Base-by-base conservation (phyloP, 352 stramenopile species). In the Saprolegnia diclina region DNA sequence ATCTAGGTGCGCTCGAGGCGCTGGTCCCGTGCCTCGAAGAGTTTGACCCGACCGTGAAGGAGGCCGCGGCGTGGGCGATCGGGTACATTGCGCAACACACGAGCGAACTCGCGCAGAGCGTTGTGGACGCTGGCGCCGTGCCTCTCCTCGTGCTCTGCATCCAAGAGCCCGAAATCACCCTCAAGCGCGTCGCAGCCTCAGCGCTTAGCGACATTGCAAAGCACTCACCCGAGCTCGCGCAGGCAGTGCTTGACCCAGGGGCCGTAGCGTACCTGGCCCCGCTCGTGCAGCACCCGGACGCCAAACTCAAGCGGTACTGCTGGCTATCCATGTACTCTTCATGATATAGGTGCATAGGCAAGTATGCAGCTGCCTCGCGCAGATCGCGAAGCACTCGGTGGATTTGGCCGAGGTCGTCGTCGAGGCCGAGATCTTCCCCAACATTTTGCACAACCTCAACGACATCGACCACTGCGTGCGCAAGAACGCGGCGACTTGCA, bases 61-160 rank as follows among this genome's bases (percentile, higher is more conserved):
- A 98, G 66, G 87, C 93, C 5, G 94, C 94, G 0, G 94, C 91
- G 9, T 98, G 93, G 94, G 94, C 94, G 0, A 97, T 98, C 59
- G 94, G 94, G 0, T 98, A 97, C 80, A 98, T 98, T 48, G 94
- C 92, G 0, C 89, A 97, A 69, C 94, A 98, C 79, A 98, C 88
- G 0, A 82, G 87, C 5, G 92, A 97, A 67, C 87, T 98, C 4
- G 92, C 94, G 9, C 93, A 98, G 77, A 81, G 92, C 46, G 90
- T 98, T 22, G 92, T 98, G 18, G 94, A 98, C 70, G 90, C 92
- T 13, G 94, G 94, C 14, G 91, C 94, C 0, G 83, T 98, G 16
- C 90, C 92, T 13, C 77, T 98, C 32, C 87, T 98, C 6, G 93
- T 98, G 56, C 83, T 98, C 7, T 98, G 94, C 73, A 94, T 98